Percentiles rank a stretch among this genome's conserved stretches.
These are phyloP conservation scores for Liriodendron chinense DNA, from an alignment of 164 flowering plant genomes.

Conservation along the genomic window DNA sequence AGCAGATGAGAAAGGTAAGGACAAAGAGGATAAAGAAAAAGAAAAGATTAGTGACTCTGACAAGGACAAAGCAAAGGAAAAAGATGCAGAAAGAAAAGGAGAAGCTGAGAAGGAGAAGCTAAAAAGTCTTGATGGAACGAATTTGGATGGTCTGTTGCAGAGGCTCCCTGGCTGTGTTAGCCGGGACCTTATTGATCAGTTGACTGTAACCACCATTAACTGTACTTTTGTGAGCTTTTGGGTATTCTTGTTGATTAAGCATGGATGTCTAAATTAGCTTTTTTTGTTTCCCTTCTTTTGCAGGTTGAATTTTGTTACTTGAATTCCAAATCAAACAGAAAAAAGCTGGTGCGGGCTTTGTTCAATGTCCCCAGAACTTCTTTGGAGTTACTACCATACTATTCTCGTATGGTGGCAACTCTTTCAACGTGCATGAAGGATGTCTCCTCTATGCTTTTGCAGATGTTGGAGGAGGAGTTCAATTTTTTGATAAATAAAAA, in stretches of 20 bases:
- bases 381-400: slow-evolving; percentile 84
- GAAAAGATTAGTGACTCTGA: slow-evolving; percentile 63
- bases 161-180: slow-evolving; percentile 96
- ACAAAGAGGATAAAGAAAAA: slow-evolving; percentile 69
- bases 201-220: slow-evolving; percentile 62
- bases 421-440: slow-evolving; percentile 97
- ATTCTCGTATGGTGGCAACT: slow-evolving; percentile 97
- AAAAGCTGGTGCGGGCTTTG: slow-evolving; percentile 88
- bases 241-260: neutral
- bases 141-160: slow-evolving; percentile 79
- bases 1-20: slow-evolving; percentile 62
- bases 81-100: slow-evolving; percentile 62
- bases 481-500: slow-evolving; percentile 83
- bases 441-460: slow-evolving; percentile 72
- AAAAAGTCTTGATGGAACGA: slow-evolving; percentile 80
- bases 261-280: neutral
- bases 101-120: slow-evolving; percentile 83
- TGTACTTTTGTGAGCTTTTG: slow-evolving; percentile 1
- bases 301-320: slow-evolving; percentile 97
- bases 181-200: slow-evolving; percentile 96
- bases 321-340: slow-evolving; percentile 83
- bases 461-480: slow-evolving; percentile 91
- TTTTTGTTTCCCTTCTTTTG: slow-evolving; percentile 10
- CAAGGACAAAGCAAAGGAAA: slow-evolving; percentile 79
- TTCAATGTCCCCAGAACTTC: slow-evolving; percentile 96